Percentiles rank a stretch among this genome's conserved stretches.
Conservation (phyloP, 495 filamentous ascomycete genomes). For the Chaetomidium leptoderma region DNA sequence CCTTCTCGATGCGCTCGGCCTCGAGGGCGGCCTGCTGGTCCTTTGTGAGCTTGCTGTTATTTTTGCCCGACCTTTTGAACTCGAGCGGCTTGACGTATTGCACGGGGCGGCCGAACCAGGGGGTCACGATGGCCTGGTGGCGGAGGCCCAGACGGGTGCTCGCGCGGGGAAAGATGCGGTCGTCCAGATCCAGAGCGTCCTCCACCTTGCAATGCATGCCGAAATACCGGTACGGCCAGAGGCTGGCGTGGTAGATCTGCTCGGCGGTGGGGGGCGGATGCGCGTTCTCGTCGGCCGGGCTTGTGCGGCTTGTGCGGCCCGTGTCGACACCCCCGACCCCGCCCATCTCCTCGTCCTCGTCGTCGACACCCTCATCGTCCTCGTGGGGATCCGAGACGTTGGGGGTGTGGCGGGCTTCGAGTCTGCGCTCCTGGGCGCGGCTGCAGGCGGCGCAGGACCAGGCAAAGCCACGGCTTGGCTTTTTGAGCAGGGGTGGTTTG, state of each 20-base stretch:
- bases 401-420: constrained; percentile 87
- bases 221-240: constrained; percentile 96
- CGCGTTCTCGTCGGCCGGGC: constrained; percentile 52
- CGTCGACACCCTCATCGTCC: constrained; percentile 51
- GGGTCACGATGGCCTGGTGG: constrained; percentile 80
- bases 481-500: constrained; percentile 85
- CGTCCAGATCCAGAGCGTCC: constrained; percentile 95
- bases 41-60: constrained; percentile 69
- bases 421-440: constrained; percentile 83
- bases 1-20: constrained; percentile 68
- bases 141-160: constrained; percentile 88
- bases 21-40: constrained; percentile 74
- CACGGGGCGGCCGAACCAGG: constrained; percentile 81
- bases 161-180: constrained; percentile 94
- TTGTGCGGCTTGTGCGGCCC: constrained; percentile 55
- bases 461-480: constrained; percentile 94
- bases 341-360: constrained; percentile 70
- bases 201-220: constrained; percentile 95
- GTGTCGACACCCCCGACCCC: constrained; percentile 76
- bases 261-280: constrained; percentile 75
- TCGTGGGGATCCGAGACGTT: constrained; percentile 43
- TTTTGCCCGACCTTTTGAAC: constrained; percentile 64
- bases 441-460: constrained; percentile 97
- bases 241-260: constrained; percentile 82
- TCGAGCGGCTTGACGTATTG: constrained; percentile 85